Evolutionary conservation across 129 eudicot genomes (phyloP).

Genomic region (Deinandra increscens): DNA sequence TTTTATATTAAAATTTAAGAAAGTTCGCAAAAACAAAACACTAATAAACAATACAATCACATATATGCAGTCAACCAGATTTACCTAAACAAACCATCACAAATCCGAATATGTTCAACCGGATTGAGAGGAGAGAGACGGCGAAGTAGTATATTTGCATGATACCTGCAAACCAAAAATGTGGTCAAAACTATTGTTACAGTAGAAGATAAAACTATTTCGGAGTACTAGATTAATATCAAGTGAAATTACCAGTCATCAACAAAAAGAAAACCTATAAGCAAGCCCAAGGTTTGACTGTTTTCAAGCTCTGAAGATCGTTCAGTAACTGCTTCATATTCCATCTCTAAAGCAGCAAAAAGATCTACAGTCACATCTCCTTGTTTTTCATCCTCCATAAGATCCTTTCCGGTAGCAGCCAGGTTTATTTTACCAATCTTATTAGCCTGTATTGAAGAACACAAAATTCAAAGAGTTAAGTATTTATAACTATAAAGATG

Average conservation of each 20-base stretch:
- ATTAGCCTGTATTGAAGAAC: constrained; percentile 63
- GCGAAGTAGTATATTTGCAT: constrained; percentile 72
- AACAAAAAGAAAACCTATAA: constrained; percentile 85
- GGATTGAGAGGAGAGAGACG: constrained; percentile 85
- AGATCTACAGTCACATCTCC: constrained; percentile 98
- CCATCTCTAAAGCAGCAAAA: constrained; percentile 78
- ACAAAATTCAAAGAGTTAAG: not conserved
- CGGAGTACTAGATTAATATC: not conserved
- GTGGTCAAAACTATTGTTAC: not conserved
- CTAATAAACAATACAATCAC: not conserved
- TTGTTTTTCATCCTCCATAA: constrained; percentile 97
- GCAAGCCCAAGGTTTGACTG: constrained; percentile 87
- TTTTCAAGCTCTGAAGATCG: constrained; percentile 79
- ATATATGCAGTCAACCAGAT: not conserved
- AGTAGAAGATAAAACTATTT: constrained; percentile 2
- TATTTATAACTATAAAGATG: not conserved
- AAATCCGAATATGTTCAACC: constrained; percentile 70
- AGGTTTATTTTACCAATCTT: constrained; percentile 95
- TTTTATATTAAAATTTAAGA: not conserved
- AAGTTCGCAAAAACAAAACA: not conserved
- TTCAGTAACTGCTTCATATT: constrained; percentile 72
- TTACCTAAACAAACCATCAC: constrained; percentile 81
- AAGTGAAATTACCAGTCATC: constrained; percentile 76
- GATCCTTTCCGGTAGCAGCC: constrained; percentile 99
- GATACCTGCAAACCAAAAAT: constrained; percentile 61